A percentile compares a stretch with the other conserved stretches of the same genome.
phyloP scores from a whole-genome alignment of 2,329 filamentous ascomycete species.

The Trichothecium roseum region DNA sequence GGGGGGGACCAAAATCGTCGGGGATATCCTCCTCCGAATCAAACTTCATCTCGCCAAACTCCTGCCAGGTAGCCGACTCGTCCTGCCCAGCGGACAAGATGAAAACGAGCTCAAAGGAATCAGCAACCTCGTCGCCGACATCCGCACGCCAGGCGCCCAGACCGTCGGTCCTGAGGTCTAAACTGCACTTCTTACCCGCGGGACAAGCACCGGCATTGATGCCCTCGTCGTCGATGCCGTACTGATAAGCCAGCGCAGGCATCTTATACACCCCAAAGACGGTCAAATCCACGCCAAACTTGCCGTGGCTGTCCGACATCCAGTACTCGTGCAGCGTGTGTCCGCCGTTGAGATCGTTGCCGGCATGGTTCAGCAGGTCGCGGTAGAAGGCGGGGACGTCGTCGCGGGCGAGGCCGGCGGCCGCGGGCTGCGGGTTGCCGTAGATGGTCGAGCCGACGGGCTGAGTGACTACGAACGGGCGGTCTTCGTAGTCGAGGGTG shows the following conservation, averaged over 20 bases:
- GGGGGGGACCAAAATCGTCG: conserved; percentile 37
- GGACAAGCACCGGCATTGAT: conserved; percentile 40
- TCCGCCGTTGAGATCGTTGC: conserved; percentile 34
- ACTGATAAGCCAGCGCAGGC: conserved; percentile 35
- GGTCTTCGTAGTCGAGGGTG: conserved; percentile 38
- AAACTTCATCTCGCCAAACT: conserved; percentile 46
- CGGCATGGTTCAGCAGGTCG: conserved; percentile 38
- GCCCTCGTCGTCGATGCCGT: conserved; percentile 33
- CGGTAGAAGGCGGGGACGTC: conserved; percentile 39
- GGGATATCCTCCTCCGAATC: conserved; percentile 33
- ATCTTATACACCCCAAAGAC: conserved; percentile 41
- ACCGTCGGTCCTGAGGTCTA: conserved; percentile 38
- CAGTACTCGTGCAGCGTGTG: conserved; percentile 47
- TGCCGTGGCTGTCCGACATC: conserved; percentile 44
- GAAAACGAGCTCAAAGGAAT: conserved; percentile 39
- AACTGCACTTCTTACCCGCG: conserved; percentile 25
- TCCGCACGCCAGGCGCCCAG: conserved; percentile 37
- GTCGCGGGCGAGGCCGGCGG: conserved; percentile 28
- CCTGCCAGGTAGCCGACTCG: conserved; percentile 45
- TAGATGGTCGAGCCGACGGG: conserved; percentile 35
- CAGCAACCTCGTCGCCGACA: conserved; percentile 37
- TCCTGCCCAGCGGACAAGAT: conserved; percentile 44
- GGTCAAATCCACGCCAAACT: conserved; percentile 41
- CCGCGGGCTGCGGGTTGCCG: conserved; percentile 34
- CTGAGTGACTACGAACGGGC: conserved; percentile 36